Evolutionary conservation across 805 yeast genomes (phyloP), one percentile per base, ranked within the genome.

Genomic region (Yamadazyma akitaensis): DNA sequence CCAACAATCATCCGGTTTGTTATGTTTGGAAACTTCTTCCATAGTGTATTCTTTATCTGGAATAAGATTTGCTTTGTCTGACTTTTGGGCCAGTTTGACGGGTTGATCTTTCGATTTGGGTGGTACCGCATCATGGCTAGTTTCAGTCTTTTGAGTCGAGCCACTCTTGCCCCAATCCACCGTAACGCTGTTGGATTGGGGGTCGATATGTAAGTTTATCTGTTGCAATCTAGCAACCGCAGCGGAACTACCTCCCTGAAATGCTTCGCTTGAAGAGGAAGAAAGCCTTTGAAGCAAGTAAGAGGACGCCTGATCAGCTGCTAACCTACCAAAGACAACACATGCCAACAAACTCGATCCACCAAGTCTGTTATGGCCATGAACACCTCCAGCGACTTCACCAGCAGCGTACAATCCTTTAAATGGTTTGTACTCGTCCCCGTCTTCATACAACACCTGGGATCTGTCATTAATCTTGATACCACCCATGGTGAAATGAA

Each of bases 401-500:
- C 88, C 89, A 17, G 78, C 79, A 0, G 87, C 87, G 59, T 69
- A 82, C 9, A 82, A 56, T 13, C 82, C 81, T 1, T 62, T 55
- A 2, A 76, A 63, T 8, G 70, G 53, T 1, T 60, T 49, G 26
- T 14, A 44, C 16, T 41, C 43, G 30, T 65, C 55, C 37, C 61
- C 55, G 2, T 47, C 49, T 34, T 47, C 40, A 25, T 47, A 79
- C 13, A 73, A 40, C 1, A 79, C 80, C 46, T 73, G 73, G 0
- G 78, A 65, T 36, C 69, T 56, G 19, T 69, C 75, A 56, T 80
- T 72, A 46, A 81, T 78, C 59, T 74, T 73, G 5, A 80, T 79
- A 40, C 89, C 88, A 18, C 89, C 88, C 86, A 81, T 82, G 8
- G 87, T 79, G 61, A 80, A 82, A 60, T 82, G 88, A 32, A 82